Base-by-base conservation (phyloP, 768 basidiomycete genomes). In the Lactarius evosmus region DNA sequence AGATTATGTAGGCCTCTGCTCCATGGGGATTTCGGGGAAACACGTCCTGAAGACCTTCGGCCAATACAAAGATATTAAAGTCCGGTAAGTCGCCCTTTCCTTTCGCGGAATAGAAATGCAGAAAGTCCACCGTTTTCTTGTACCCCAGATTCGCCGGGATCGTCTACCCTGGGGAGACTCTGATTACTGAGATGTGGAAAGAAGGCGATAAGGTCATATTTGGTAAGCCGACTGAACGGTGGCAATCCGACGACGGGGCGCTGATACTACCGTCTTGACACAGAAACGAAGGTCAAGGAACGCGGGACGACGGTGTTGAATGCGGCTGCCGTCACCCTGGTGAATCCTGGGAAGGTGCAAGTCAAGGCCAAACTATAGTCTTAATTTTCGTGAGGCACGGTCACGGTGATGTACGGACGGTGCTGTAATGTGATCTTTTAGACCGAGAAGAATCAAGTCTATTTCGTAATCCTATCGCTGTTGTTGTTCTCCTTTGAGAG, bases 141-240 rank as follows among this genome's bases (percentile, higher is more conserved):
- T 66, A 27, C 17, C 30, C n/a, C 66, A 90, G 90, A 36, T 96
- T 98, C 75, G 85, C 89, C 0, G 94, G 93, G 3, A 86, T 93
- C 2, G 93, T 98, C 27, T 95, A 89, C 73, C 97, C 96, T 2
- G 96, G 95, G 0, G 95, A 98, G 76, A 98, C 96, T 2, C 82
- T 98, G 58, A 79, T 94, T 16, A 99, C 96, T 0, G 87, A 93
- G 73, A 98, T 98, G 96, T 99, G 97, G 97, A 97, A 95, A 74
- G 94, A 97, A 70, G 91, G 88, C 2, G 75, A 82, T 65, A 97
- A 87, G 76, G 87, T 98, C 60, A 86, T 98, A 56, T 99, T 99
- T 75, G 79, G 94, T 97, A 69, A 73, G 93, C 82, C 11, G 22
- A 8, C 9, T 5, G 17, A 27, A 14, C 16, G 52, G 27, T 50